phyloP scores from a whole-genome alignment of 192 early-diverging fungal genomes.

The Cetraspora pellucida region DNA sequence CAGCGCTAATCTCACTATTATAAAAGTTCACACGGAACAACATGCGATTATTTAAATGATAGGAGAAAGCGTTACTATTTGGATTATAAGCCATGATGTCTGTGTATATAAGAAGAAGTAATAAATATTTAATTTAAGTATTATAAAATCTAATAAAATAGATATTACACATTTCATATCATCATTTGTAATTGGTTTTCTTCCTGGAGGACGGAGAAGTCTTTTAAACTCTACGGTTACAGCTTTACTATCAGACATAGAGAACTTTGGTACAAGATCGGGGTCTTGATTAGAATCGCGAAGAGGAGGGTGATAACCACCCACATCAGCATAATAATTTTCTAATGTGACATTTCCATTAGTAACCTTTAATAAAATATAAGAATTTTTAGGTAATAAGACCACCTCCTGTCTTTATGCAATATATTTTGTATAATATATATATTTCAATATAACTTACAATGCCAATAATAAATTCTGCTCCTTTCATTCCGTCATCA shows the following conservation, averaged over 20 bases:
- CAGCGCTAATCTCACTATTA: neutral
- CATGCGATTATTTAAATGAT: constrained; percentile 6
- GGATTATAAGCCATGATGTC: constrained; percentile 20
- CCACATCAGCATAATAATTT: constrained; percentile 5
- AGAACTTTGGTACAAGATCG: neutral
- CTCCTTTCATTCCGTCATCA: constrained; percentile 16
- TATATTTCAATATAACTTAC: neutral
- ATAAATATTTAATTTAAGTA: neutral
- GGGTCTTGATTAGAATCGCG: too few species aligned
- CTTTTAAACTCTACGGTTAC: neutral
- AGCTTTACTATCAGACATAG: neutral
- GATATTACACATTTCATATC: neutral
- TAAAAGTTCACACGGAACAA: neutral
- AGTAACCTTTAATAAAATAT: neutral
- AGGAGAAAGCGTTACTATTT: neutral
- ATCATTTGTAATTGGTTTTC: constrained; percentile 4
- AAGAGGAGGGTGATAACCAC: constrained; percentile 8
- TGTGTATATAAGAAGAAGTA: too few species aligned
- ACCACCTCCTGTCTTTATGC: too few species aligned
- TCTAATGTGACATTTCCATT: neutral
- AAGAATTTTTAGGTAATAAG: neutral
- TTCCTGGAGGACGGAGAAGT: neutral
- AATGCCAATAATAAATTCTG: constrained; percentile 18
- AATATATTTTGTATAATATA: neutral
- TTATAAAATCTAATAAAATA: neutral